A percentile compares a stretch with the other conserved stretches of the same genome.
Conservation (phyloP, 768 basidiomycete species). For the Sarcodon sp. region DNA sequence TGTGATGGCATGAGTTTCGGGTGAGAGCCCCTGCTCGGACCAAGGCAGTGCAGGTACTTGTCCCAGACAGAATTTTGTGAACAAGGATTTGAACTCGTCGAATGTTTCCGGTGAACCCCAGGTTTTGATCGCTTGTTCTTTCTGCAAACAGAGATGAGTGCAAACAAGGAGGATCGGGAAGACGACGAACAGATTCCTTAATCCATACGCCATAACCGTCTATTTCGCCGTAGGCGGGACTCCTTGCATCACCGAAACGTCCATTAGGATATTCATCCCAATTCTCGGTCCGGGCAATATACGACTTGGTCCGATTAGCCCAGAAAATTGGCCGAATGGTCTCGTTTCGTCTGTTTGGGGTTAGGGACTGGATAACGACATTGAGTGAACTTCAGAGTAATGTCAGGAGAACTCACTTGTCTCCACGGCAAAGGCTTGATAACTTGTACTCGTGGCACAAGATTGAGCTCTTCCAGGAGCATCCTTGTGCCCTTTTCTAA, state of each 20-base stretch:
- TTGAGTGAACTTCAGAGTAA: not conserved
- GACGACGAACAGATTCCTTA: slow-evolving; percentile 61
- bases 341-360: slow-evolving; percentile 82
- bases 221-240: slow-evolving; percentile 95
- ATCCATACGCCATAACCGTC: slow-evolving; percentile 94
- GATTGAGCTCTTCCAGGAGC: slow-evolving; percentile 83
- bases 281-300: slow-evolving; percentile 90
- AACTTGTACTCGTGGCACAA: slow-evolving; percentile 80
- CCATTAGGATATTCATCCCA: slow-evolving; percentile 99
- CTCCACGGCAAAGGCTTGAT: slow-evolving; percentile 97
- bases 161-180: not conserved
- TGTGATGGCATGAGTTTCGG: slow-evolving; percentile 75
- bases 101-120: slow-evolving; percentile 75
- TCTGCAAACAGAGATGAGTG: slow-evolving; percentile 27
- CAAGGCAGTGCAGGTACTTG: slow-evolving; percentile 77
- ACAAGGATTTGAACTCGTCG: slow-evolving; percentile 58
- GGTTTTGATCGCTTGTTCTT: slow-evolving; percentile 73
- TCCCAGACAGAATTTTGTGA: slow-evolving; percentile 71
- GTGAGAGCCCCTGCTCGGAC: slow-evolving; percentile 82
- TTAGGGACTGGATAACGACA: slow-evolving; percentile 54
- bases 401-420: slow-evolving; percentile 43
- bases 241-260: slow-evolving; percentile 93
- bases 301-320: slow-evolving; percentile 94
- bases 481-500: slow-evolving; percentile 91
- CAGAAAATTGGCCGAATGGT: slow-evolving; percentile 97